These are phyloP conservation scores for Xylaria acuta DNA, from an alignment of 495 filamentous ascomycete species.

Conservation along the genomic window DNA sequence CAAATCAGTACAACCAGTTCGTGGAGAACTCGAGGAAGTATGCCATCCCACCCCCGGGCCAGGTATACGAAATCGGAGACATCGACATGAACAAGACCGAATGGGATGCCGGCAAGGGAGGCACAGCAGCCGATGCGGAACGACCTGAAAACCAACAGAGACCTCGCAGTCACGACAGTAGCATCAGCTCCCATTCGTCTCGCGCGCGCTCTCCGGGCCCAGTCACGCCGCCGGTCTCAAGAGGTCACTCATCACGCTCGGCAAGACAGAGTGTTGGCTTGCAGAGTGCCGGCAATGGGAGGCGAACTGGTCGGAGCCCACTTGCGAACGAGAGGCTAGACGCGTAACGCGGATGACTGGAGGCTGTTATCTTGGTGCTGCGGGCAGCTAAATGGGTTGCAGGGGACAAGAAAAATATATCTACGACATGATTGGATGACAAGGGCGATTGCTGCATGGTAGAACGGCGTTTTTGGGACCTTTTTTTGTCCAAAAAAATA, in stretches of 20 bases:
- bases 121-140: conserved; percentile 14
- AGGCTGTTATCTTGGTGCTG: neutral
- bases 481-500: neutral
- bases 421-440: conserved; percentile 11
- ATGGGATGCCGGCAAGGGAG: conserved; percentile 45
- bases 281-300: conserved; percentile 6
- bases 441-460: conserved; percentile 23
- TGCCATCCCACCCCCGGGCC: conserved; percentile 55
- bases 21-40: conserved; percentile 58
- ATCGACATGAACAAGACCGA: conserved; percentile 53
- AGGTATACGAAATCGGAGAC: conserved; percentile 61
- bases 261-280: conserved; percentile 22
- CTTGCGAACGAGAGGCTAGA: conserved; percentile 25
- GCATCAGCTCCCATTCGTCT: conserved; percentile 31
- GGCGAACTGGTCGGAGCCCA: conserved; percentile 34
- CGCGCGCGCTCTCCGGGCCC: conserved; percentile 35
- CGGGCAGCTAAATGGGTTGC: neutral
- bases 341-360: neutral
- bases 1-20: conserved; percentile 56
- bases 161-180: conserved; percentile 43
- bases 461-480: conserved; percentile 21
- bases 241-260: conserved; percentile 13
- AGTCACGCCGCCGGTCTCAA: conserved; percentile 19
- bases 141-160: conserved; percentile 35
- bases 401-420: neutral